Conservation (phyloP, 2,329 filamentous ascomycete species). For the Fusarium tupiense region DNA sequence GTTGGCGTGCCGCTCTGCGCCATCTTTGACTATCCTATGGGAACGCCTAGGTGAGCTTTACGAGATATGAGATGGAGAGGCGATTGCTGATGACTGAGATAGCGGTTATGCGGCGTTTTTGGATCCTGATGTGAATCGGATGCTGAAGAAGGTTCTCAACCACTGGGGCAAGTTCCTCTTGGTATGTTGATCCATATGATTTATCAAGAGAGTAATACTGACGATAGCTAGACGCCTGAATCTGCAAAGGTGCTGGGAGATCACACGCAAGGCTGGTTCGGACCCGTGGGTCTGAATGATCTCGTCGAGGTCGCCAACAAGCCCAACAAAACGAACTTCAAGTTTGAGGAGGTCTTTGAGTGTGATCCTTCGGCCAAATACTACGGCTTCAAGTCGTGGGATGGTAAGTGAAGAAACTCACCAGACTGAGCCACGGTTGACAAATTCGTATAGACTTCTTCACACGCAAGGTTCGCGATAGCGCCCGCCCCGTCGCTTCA, state of each 20-base stretch:
- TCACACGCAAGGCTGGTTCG: slow-evolving; percentile 64
- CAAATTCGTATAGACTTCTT: slow-evolving; percentile 63
- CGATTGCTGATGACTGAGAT: not conserved
- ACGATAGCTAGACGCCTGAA: slow-evolving; percentile 53
- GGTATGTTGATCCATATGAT: slow-evolving; percentile 43
- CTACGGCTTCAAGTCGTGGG: slow-evolving; percentile 74
- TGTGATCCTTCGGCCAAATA: slow-evolving; percentile 65
- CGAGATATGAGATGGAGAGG: not conserved
- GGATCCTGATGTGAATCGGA: slow-evolving; percentile 63
- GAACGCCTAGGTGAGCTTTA: slow-evolving; percentile 56
- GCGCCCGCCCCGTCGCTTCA: slow-evolving; percentile 65
- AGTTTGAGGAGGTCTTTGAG: slow-evolving; percentile 68
- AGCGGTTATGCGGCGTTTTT: slow-evolving; percentile 63
- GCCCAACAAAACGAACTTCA: slow-evolving; percentile 52
- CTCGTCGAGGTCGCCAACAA: slow-evolving; percentile 63
- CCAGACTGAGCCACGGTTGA: not conserved
- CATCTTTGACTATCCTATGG: slow-evolving; percentile 67
- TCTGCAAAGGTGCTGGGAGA: slow-evolving; percentile 62
- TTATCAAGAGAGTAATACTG: not conserved
- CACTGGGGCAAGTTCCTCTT: slow-evolving; percentile 65
- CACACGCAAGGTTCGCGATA: slow-evolving; percentile 64
- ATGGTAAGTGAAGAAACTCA: slow-evolving; percentile 52
- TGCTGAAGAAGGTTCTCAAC: slow-evolving; percentile 65
- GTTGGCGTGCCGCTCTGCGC: slow-evolving; percentile 64
- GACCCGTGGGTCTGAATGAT: slow-evolving; percentile 57